Evolutionary conservation across 176 grass and related monocot genomes (phyloP).

Genomic region (Raddia distichophylla): DNA sequence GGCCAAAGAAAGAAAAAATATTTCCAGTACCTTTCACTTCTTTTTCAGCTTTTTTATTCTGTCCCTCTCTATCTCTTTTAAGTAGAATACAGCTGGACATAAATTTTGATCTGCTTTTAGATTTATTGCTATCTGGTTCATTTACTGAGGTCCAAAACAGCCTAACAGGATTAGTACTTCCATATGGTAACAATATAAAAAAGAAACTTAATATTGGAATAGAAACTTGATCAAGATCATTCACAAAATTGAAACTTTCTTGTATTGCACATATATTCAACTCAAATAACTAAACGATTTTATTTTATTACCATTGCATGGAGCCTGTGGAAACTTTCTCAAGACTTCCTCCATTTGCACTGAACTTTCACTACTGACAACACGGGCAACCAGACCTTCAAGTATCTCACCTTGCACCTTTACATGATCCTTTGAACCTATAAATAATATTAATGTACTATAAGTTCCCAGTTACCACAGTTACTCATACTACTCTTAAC

Average conservation of each 20-base stretch:
- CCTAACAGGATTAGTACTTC: slow-evolving; percentile 21
- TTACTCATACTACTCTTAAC: not conserved
- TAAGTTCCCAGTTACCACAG: slow-evolving; percentile 9
- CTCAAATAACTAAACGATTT: slow-evolving; percentile 17
- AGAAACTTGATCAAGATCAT: slow-evolving; percentile 1
- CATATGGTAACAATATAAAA: slow-evolving; percentile 23
- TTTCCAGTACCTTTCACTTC: slow-evolving; percentile 5
- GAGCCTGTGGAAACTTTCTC: slow-evolving; percentile 66
- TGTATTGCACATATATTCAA: slow-evolving; percentile 3
- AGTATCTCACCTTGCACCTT: slow-evolving; percentile 93
- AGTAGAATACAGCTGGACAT: slow-evolving; percentile 1
- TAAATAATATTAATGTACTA: slow-evolving; percentile 15
- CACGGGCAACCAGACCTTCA: slow-evolving; percentile 93
- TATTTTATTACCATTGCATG: slow-evolving; percentile 51
- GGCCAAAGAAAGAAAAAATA: not conserved
- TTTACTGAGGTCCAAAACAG: not conserved
- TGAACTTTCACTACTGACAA: slow-evolving; percentile 80
- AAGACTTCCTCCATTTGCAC: slow-evolving; percentile 79
- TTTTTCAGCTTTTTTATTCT: not conserved
- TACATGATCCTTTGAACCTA: slow-evolving; percentile 93
- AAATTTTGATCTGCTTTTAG: not conserved
- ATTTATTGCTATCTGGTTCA: slow-evolving; percentile 17
- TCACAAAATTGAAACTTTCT: not conserved
- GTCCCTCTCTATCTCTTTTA: not conserved
- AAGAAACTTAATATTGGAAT: slow-evolving; percentile 26